phyloP scores from a whole-genome alignment of 768 basidiomycete species.

The Tulasnella sp. region DNA sequence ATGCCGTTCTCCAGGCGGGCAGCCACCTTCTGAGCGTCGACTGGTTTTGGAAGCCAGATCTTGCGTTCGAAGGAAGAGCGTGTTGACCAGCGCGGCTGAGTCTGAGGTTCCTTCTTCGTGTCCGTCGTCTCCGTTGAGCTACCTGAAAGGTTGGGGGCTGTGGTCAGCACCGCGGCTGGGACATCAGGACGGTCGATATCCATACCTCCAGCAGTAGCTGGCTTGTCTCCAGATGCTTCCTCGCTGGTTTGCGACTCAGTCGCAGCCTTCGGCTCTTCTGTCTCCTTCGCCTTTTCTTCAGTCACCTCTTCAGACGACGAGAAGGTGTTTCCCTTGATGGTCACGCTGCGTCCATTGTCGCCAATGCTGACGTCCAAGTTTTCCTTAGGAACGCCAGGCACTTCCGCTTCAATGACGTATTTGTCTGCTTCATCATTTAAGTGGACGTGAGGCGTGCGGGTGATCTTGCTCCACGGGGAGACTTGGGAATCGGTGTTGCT shows the following conservation, averaged over 20 bases:
- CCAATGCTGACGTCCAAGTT: slow-evolving; percentile 33
- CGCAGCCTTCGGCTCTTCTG: background rate
- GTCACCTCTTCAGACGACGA: background rate
- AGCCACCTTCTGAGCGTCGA: slow-evolving; percentile 28
- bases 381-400: slow-evolving; percentile 36
- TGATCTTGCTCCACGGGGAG: background rate
- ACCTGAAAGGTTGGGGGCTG: background rate
- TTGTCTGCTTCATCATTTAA: slow-evolving; percentile 21
- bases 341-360: slow-evolving; percentile 33
- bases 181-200: background rate
- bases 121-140: background rate
- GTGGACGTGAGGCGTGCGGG: slow-evolving; percentile 26
- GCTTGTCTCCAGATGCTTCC: background rate
- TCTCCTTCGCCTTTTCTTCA: background rate
- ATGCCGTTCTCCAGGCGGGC: slow-evolving; percentile 36
- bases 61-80: slow-evolving; percentile 30
- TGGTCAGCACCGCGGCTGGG: background rate
- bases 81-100: background rate
- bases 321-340: slow-evolving; percentile 29
- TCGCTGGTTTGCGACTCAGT: background rate
- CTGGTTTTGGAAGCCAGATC: slow-evolving; percentile 33
- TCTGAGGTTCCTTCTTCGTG: background rate
- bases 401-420: slow-evolving; percentile 35
- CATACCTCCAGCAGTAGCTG: background rate
- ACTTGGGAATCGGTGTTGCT: background rate